These are phyloP conservation scores for Salicornia ramosissima DNA, from an alignment of 148 eudicot genomes.

Conservation along the genomic window DNA sequence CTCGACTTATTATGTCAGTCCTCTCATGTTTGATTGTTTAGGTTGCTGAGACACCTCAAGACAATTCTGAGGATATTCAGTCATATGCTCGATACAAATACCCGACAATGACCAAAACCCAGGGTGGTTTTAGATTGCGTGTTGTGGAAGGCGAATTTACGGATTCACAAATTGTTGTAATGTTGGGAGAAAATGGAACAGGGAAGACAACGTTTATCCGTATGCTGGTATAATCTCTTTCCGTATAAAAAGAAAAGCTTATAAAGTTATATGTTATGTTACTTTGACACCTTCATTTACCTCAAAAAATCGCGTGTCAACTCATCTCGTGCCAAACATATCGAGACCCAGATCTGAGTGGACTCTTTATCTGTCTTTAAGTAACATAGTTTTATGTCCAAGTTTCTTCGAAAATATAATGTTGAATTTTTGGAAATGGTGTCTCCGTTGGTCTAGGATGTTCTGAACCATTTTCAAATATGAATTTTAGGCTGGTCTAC, in stretches of 20 bases:
- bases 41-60: constrained; percentile 97
- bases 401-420: too few species aligned
- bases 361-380: too few species aligned
- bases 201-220: constrained; percentile 95
- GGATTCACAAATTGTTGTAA: constrained; percentile 89
- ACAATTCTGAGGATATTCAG: constrained; percentile 79
- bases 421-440: neutral
- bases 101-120: constrained; percentile 87
- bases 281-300: too few species aligned
- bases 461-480: neutral
- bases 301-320: too few species aligned
- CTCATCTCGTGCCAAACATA: too few species aligned
- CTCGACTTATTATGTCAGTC: neutral
- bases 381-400: too few species aligned
- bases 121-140: constrained; percentile 71
- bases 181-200: constrained; percentile 98
- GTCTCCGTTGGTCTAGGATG: neutral
- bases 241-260: too few species aligned
- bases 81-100: constrained; percentile 86
- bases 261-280: too few species aligned
- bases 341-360: too few species aligned
- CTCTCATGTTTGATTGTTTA: constrained; percentile 24
- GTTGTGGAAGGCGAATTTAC: constrained; percentile 90
- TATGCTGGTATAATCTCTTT: constrained; percentile 63
- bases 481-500: constrained; percentile 71